Conservation (phyloP, 129 eudicot species). For the Ambrosia artemisiifolia region DNA sequence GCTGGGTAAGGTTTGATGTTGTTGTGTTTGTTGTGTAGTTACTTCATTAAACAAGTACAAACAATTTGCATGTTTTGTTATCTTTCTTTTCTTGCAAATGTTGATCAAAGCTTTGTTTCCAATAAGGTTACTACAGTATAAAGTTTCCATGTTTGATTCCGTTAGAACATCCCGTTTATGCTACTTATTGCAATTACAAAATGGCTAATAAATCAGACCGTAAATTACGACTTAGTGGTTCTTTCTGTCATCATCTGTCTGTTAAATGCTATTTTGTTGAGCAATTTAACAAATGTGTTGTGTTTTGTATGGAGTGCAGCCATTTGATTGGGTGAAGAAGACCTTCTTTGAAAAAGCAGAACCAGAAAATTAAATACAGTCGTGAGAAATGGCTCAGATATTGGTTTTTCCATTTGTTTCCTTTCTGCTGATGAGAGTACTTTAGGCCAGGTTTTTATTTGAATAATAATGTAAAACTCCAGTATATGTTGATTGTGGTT, state of each 20-base stretch:
- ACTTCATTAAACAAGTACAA: too few species aligned
- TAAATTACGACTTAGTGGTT: not conserved
- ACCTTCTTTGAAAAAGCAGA: slow-evolving; percentile 41
- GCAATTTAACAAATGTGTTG: slow-evolving; percentile 15
- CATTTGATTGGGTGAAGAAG: slow-evolving; percentile 47
- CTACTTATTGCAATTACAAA: too few species aligned
- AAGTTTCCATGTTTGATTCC: too few species aligned
- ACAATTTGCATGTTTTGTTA: too few species aligned
- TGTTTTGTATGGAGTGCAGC: slow-evolving; percentile 26
- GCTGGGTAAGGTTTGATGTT: too few species aligned
- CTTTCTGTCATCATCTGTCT: not conserved
- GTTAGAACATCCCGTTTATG: too few species aligned
- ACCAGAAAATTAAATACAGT: slow-evolving; percentile 29
- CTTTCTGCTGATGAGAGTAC: slow-evolving; percentile 34
- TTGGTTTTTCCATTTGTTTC: slow-evolving; percentile 24
- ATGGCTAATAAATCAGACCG: not conserved
- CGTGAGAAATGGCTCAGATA: slow-evolving; percentile 11
- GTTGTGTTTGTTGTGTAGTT: too few species aligned
- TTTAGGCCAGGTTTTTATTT: slow-evolving; percentile 30
- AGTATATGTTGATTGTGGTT: not conserved
- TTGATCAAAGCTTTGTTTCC: too few species aligned
- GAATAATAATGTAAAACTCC: slow-evolving; percentile 30
- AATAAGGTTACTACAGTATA: too few species aligned
- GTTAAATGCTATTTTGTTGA: not conserved
- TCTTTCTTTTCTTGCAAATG: too few species aligned